Percentiles rank a stretch among this genome's conserved stretches.
Conservation (phyloP, 257 asterid species). For the Salvia hispanica region DNA sequence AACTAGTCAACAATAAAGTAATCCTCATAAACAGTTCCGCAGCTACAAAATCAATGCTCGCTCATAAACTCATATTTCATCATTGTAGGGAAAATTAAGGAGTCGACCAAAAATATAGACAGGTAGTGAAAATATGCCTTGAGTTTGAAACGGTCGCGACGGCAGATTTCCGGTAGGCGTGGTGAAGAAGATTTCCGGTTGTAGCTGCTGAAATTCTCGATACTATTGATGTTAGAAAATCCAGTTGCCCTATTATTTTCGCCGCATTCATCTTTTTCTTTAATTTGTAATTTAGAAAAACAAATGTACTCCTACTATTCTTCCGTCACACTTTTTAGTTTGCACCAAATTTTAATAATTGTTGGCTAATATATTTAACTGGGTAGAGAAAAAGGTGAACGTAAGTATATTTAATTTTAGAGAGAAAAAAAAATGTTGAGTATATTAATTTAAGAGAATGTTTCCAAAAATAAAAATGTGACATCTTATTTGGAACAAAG, state of each 20-base stretch:
- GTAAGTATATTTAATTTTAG: too few species aligned
- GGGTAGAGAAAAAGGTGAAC: too few species aligned
- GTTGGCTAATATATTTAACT: too few species aligned
- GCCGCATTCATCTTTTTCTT: neutral
- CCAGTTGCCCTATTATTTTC: constrained; percentile 24
- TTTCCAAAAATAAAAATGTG: too few species aligned
- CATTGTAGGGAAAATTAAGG: constrained; percentile 4
- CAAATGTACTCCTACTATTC: too few species aligned
- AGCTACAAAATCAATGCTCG: neutral
- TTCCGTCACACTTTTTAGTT: too few species aligned
- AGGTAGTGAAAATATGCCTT: constrained; percentile 28
- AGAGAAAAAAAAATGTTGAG: too few species aligned
- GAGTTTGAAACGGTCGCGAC: constrained; percentile 9
- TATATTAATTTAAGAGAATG: too few species aligned
- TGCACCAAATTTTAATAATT: too few species aligned
- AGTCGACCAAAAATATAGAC: neutral
- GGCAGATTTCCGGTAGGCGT: constrained; percentile 13
- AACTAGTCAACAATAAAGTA: neutral
- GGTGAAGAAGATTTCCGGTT: constrained; percentile 9
- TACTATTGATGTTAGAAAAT: neutral
- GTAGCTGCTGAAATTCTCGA: constrained; percentile 21
- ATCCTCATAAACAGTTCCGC: constrained; percentile 13
- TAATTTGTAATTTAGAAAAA: neutral
- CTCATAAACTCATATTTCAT: constrained; percentile 2
- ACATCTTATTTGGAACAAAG: too few species aligned